A percentile compares a stretch with the other conserved stretches of the same genome.
These are phyloP conservation scores for Crataegus laevigata DNA, from an alignment of 306 rosid genomes.

Conservation along the genomic window DNA sequence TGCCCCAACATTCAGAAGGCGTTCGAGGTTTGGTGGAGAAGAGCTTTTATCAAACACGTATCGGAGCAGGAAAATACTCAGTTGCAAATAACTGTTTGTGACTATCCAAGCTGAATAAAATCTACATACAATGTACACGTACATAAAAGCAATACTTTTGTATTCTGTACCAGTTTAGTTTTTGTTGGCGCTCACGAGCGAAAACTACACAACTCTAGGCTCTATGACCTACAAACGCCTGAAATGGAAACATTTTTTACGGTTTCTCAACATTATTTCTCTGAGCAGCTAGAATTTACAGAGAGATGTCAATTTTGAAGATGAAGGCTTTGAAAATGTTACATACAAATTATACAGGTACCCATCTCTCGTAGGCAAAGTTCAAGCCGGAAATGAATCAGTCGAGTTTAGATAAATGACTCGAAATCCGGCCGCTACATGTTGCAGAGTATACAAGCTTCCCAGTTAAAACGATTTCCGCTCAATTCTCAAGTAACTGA, in stretches of 20 bases:
- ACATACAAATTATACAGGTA: not conserved
- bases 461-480: not conserved
- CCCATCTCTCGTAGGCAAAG: not conserved
- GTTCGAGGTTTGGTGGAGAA: constrained; percentile 96
- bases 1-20: constrained; percentile 90
- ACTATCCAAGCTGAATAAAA: constrained; percentile 43
- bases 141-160: constrained; percentile 16
- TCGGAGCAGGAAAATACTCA: constrained; percentile 50
- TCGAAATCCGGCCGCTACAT: not conserved
- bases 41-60: constrained; percentile 60
- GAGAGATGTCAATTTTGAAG: not conserved
- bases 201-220: too few relatives aligned
- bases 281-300: too few relatives aligned
- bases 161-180: not conserved
- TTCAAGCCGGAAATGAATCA: not conserved
- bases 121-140: constrained; percentile 3
- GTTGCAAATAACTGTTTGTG: constrained; percentile 60
- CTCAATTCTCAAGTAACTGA: not conserved
- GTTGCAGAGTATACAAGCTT: not conserved
- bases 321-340: not conserved
- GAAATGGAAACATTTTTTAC: not conserved
- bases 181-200: too few relatives aligned
- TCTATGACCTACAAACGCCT: too few relatives aligned
- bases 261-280: not conserved
- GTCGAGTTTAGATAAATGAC: not conserved